These are phyloP conservation scores for Stemphylium beticola DNA, from an alignment of 2,329 filamentous ascomycete genomes.

Conservation along the genomic window DNA sequence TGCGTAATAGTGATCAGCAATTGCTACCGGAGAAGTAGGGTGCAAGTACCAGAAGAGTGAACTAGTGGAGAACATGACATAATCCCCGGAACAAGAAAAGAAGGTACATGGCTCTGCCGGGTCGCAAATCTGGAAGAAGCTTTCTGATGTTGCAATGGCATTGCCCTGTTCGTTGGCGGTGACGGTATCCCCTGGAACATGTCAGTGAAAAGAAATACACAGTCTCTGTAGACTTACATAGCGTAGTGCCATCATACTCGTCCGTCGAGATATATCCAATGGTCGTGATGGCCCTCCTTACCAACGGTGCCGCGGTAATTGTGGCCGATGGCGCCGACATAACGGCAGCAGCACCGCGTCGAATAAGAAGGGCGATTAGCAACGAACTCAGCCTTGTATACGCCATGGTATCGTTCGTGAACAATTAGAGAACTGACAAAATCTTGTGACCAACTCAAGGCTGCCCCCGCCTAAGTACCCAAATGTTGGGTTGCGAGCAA, in stretches of 20 bases:
- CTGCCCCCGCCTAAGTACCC: slow-evolving; percentile 1
- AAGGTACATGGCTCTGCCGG: slow-evolving; percentile 11
- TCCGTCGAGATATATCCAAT: slow-evolving; percentile 16
- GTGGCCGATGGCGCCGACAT: slow-evolving; percentile 11
- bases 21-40: not conserved
- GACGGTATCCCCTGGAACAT: slow-evolving; percentile 14
- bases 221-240: slow-evolving; percentile 5
- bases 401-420: not conserved
- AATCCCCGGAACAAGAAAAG: slow-evolving; percentile 15
- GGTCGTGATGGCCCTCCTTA: slow-evolving; percentile 14
- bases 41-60: slow-evolving; percentile 12
- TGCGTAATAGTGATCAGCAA: not conserved
- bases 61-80: slow-evolving; percentile 3
- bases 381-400: slow-evolving; percentile 3
- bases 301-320: slow-evolving; percentile 14
- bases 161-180: slow-evolving; percentile 12
- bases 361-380: slow-evolving; percentile 3
- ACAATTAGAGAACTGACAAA: not conserved
- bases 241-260: slow-evolving; percentile 12
- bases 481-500: not conserved
- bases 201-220: not conserved
- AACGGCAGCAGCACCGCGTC: slow-evolving; percentile 7
- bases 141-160: slow-evolving; percentile 13
- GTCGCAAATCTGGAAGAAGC: slow-evolving; percentile 13
- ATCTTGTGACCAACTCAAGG: not conserved